Evolutionary conservation across 495 filamentous ascomycete species (phyloP).

Genomic region (Lasiosphaeria ovina): DNA sequence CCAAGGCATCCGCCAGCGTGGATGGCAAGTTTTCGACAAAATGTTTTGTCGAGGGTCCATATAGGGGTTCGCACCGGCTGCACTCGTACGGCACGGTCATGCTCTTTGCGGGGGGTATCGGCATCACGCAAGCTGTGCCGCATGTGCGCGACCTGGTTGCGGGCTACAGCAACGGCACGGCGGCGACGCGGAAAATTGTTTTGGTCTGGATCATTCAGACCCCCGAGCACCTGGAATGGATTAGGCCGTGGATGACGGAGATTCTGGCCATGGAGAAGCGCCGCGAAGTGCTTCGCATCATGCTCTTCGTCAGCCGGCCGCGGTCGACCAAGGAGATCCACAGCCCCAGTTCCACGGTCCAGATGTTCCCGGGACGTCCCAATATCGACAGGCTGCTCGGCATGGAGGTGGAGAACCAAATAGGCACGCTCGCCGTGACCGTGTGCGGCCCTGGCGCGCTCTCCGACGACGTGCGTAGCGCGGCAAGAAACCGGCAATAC

Average conservation of each 20-base stretch:
- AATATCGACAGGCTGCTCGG: constrained; percentile 70
- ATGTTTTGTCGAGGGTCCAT: constrained; percentile 79
- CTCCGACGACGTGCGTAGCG: constrained; percentile 79
- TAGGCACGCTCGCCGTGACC: constrained; percentile 80
- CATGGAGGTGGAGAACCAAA: constrained; percentile 69
- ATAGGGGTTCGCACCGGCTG: constrained; percentile 65
- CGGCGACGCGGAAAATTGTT: constrained; percentile 74
- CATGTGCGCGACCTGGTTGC: constrained; percentile 72
- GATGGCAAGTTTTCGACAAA: constrained; percentile 58
- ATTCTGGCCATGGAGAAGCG: constrained; percentile 82
- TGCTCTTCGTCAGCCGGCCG: constrained; percentile 88
- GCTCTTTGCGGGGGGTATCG: constrained; percentile 83
- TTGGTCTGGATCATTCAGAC: constrained; percentile 90
- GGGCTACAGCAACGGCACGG: constrained; percentile 64
- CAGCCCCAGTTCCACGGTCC: constrained; percentile 75
- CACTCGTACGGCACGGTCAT: constrained; percentile 82
- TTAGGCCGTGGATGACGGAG: constrained; percentile 91
- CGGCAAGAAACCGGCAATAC: constrained; percentile 63
- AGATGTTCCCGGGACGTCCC: constrained; percentile 74
- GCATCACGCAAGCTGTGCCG: constrained; percentile 84
- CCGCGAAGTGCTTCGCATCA: constrained; percentile 76
- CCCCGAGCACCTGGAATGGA: constrained; percentile 89
- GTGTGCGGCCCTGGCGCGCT: constrained; percentile 90
- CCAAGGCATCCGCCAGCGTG: constrained; percentile 59
- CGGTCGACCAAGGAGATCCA: constrained; percentile 76